Evolutionary conservation across 257 asterid species (phyloP), one percentile per base, ranked within the genome.

Genomic region (Handroanthus guayacan): DNA sequence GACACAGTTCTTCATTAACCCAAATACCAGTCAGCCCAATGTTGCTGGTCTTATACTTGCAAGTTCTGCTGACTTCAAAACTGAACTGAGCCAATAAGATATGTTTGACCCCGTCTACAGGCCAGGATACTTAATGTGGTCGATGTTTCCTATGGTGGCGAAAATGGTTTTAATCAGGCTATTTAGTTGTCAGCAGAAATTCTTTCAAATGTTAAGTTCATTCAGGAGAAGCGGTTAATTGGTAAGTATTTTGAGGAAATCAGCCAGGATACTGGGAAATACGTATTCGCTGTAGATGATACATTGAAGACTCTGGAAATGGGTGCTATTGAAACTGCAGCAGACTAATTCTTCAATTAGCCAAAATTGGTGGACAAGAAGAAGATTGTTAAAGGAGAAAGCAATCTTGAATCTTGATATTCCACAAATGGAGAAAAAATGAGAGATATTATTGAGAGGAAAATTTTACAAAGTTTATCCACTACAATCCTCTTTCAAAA

Each of bases 251-350:
- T 82, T 1, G 83, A 78, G 80, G 85, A 78, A 60, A 82, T 82
- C 58, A 82, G 85, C 74, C 86, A 78, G 73, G 81, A 82, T 45
- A 78, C 83, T 41, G 79, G 83, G 41, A 82, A 82, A 60, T 78
- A 78, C 14, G 86, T 78, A 31, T 82, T 82, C 11, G 86, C 80
- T 17, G 77, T 71, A 3, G 82, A 82, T 5, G 86, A 82, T 56
- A 82, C 83, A 10, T 44, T 82, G 65, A 82, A 82, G 71, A 69
- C 65, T 48, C 76, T 82, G 52, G 86, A 78, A 65, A 82, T 82
- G 86, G 86, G 83, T 56, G 86, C 83, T 25, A 78, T 82, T 48
- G 86, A 82, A 41, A 82, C 81, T n/a, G n/a, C n/a, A n/a, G n/a
- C n/a, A n/a, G n/a, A n/a, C n/a, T n/a, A n/a, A n/a, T n/a, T n/a